Evolutionary conservation across 331 rosid species (phyloP).

Genomic region (Phaseolus coccineus): DNA sequence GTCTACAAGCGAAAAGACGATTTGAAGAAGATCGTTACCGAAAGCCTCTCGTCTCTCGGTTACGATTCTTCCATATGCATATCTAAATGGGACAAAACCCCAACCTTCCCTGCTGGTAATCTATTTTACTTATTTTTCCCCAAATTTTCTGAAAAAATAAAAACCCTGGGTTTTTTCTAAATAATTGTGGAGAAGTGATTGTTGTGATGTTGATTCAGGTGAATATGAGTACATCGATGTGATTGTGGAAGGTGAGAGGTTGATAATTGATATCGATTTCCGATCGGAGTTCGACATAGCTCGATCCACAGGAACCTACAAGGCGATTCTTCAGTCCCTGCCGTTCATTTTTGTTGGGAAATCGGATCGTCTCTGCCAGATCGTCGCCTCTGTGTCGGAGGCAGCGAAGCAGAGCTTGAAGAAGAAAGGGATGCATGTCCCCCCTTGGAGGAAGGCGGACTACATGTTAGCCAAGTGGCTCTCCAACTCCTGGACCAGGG

Average conservation of each 20-base stretch:
- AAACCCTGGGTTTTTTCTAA: not conserved
- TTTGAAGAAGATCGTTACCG: slow-evolving; percentile 70
- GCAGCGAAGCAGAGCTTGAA: slow-evolving; percentile 89
- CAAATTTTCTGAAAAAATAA: not conserved
- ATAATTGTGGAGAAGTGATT: not conserved
- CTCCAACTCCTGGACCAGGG: slow-evolving; percentile 60
- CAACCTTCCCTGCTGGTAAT: slow-evolving; percentile 65
- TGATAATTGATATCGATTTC: slow-evolving; percentile 85
- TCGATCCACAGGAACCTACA: slow-evolving; percentile 84
- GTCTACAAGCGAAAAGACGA: slow-evolving; percentile 70
- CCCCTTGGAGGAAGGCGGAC: slow-evolving; percentile 96
- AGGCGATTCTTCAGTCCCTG: slow-evolving; percentile 80
- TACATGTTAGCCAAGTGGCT: slow-evolving; percentile 95
- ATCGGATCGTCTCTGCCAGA: slow-evolving; percentile 79
- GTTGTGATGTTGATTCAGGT: slow-evolving; percentile 58
- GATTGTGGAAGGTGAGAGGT: slow-evolving; percentile 70
- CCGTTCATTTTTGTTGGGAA: slow-evolving; percentile 89
- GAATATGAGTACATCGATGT: slow-evolving; percentile 94
- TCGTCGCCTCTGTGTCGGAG: slow-evolving; percentile 79
- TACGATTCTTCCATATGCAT: slow-evolving; percentile 82
- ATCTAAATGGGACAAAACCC: slow-evolving; percentile 86
- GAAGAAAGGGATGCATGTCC: slow-evolving; percentile 95
- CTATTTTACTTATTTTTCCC: not conserved
- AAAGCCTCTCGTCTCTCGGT: slow-evolving; percentile 73
- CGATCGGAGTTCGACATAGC: slow-evolving; percentile 97